Conservation (phyloP, 805 yeast species). For the Metschnikowia noctiluminum region DNA sequence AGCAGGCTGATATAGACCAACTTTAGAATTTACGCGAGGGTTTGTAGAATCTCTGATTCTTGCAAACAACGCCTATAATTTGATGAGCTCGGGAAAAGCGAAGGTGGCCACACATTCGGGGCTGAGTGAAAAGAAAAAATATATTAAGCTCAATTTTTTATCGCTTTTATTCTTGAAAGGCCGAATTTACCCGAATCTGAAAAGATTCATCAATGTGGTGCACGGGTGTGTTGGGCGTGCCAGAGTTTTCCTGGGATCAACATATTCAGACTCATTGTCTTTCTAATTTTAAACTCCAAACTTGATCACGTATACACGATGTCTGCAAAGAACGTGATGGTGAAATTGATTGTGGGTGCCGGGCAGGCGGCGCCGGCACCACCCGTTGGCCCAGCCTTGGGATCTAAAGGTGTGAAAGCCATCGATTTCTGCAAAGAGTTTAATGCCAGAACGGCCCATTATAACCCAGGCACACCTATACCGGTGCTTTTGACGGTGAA, state of each 20-base stretch:
- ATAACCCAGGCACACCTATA: conserved; percentile 81
- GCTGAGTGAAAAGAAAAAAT: too few species aligned
- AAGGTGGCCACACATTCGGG: too few species aligned
- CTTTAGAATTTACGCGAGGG: too few species aligned
- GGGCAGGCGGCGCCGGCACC: conserved; percentile 99
- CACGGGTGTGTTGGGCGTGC: conserved; percentile 2
- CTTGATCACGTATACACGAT: conserved; percentile 7
- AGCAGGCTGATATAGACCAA: too few species aligned
- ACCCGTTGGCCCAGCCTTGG: conserved; percentile 98
- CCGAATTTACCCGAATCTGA: too few species aligned
- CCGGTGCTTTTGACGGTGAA: conserved; percentile 82
- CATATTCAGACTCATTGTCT: background rate
- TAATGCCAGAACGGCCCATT: conserved; percentile 92
- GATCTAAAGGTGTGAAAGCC: conserved; percentile 98
- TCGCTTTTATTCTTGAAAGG: too few species aligned
- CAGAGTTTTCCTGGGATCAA: background rate
- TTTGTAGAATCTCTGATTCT: too few species aligned
- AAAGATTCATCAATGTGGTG: background rate
- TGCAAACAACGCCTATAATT: too few species aligned
- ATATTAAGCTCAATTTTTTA: too few species aligned
- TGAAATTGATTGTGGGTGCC: conserved; percentile 91
- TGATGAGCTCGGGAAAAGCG: too few species aligned
- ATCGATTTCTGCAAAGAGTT: conserved; percentile 98
- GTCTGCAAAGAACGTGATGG: conserved; percentile 59
- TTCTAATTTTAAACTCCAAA: background rate